Evolutionary conservation across 805 yeast species (phyloP), one percentile per base, ranked within the genome.

Genomic region (Yamadazyma akitaensis): DNA sequence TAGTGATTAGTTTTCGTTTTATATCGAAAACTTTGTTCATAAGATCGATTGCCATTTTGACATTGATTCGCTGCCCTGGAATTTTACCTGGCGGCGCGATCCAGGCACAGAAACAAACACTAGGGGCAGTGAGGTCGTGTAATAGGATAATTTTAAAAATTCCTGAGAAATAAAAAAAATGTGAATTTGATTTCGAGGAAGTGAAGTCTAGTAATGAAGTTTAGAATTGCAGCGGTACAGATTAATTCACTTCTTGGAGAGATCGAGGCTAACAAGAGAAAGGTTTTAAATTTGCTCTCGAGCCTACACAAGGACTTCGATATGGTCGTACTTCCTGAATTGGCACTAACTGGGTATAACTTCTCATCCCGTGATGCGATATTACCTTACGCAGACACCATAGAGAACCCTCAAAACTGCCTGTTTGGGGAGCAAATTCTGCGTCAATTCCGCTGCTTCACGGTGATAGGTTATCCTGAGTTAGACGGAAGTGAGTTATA

Each of bases 401-500:
- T 0, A 55, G 62, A 1, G 63, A 65, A 0, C 21, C 83, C 85
- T 0, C 74, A 72, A 2, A 68, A 85, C 1, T 70, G 75, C 18
- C 61, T 68, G 9, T 76, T 89, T 67, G 96, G 90, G 0, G 62
- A 63, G 37, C 67, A 69, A 30, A 70, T 81, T 1, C 80, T 91
- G 2, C 51, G 57, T 40, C 63, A 58, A 37, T 76, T 70, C 52
- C 57, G 68, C 2, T 86, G 96, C 58, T 80, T 80, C 56, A 85
- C 94, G 0, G 70, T 90, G 4, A 67, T 88, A 9, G 97, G 97
- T 13, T 88, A 86, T 60, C 97, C 97, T 0, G 96, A 91, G 53
- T 58, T 64, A 42, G 53, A 33, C 25, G 33, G 35, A 39, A 37
- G 44, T 24, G 63, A 44, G 10, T 76, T 81, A 12, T 88, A 79